Evolutionary conservation across 2,329 filamentous ascomycete genomes (phyloP).

Genomic region (Akanthomyces lecanii): DNA sequence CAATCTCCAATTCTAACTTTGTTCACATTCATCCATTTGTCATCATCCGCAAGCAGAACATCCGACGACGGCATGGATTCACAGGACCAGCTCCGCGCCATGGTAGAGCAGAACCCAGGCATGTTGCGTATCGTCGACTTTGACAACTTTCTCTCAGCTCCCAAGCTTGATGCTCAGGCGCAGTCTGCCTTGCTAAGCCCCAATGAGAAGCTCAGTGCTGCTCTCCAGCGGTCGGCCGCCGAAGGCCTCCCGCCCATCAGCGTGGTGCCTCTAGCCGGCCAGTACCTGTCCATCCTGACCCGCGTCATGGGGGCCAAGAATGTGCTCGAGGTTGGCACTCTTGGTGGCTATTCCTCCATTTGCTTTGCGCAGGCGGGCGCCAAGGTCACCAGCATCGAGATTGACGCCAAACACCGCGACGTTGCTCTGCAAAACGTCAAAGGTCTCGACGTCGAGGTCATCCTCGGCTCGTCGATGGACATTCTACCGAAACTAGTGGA

Average conservation of each 20-base stretch:
- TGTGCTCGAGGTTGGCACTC: conserved; percentile 51
- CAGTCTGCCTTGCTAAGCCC: background rate
- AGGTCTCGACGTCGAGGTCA: conserved; percentile 39
- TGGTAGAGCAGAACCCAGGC: background rate
- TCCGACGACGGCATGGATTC: background rate
- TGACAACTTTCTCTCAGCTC: conserved; percentile 11
- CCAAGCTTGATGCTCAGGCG: conserved; percentile 22
- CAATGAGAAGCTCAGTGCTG: conserved; percentile 18
- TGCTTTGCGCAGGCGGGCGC: conserved; percentile 42
- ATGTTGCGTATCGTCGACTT: conserved; percentile 1
- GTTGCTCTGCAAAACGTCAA: conserved; percentile 42
- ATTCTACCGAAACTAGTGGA: conserved; percentile 31
- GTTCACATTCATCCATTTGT: too few relatives aligned
- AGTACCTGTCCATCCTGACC: conserved; percentile 37
- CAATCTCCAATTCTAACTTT: background rate
- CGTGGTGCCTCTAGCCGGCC: conserved; percentile 33
- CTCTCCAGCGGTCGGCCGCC: conserved; percentile 29
- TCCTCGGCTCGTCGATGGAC: conserved; percentile 39
- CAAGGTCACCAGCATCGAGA: conserved; percentile 46
- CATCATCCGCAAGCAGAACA: background rate
- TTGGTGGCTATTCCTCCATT: conserved; percentile 51
- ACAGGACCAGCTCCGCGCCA: background rate
- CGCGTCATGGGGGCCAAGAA: conserved; percentile 32
- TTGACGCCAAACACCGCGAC: conserved; percentile 38
- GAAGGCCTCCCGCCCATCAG: conserved; percentile 36